phyloP scores from a whole-genome alignment of 2,329 filamentous ascomycete genomes.

The Ascochyta rabiei region DNA sequence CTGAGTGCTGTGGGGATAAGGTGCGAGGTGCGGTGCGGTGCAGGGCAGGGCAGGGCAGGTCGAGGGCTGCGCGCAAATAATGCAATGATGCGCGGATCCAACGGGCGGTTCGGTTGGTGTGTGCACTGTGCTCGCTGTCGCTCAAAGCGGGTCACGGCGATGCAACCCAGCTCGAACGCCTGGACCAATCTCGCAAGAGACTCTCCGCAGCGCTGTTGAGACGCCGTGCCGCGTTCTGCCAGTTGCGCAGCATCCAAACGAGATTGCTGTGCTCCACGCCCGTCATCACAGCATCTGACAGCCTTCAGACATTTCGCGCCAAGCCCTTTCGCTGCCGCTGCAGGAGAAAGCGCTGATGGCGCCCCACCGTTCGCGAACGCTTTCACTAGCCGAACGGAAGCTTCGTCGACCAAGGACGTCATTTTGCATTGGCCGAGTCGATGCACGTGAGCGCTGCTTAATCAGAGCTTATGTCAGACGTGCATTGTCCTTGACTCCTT shows the following conservation, averaged over 20 bases:
- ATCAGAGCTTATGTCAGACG: conserved; percentile 9
- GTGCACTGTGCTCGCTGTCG: conserved; percentile 1
- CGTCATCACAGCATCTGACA: neutral
- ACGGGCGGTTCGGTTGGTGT: neutral
- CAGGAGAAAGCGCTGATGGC: neutral
- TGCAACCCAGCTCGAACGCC: conserved; percentile 3
- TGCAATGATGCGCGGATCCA: conserved; percentile 3
- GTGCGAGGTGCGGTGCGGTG: conserved; percentile 2
- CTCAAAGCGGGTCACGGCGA: conserved; percentile 5
- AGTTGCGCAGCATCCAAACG: neutral
- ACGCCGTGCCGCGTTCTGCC: conserved; percentile 4
- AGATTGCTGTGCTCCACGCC: neutral
- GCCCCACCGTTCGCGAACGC: conserved; percentile 12
- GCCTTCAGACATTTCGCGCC: neutral
- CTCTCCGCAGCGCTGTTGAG: neutral
- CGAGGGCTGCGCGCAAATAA: conserved; percentile 11
- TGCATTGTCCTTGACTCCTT: neutral
- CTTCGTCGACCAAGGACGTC: conserved; percentile 1
- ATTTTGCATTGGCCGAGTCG: neutral
- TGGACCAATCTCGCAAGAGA: neutral
- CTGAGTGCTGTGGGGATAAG: conserved; percentile 12
- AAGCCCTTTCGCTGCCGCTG: neutral
- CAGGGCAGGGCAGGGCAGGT: conserved; percentile 1
- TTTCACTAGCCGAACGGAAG: neutral
- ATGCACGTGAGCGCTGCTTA: conserved; percentile 10